A percentile compares a stretch with the other conserved stretches of the same genome.
Evolutionary conservation across 179 eudicot species (phyloP).

Genomic region (Gypsophila paniculata): DNA sequence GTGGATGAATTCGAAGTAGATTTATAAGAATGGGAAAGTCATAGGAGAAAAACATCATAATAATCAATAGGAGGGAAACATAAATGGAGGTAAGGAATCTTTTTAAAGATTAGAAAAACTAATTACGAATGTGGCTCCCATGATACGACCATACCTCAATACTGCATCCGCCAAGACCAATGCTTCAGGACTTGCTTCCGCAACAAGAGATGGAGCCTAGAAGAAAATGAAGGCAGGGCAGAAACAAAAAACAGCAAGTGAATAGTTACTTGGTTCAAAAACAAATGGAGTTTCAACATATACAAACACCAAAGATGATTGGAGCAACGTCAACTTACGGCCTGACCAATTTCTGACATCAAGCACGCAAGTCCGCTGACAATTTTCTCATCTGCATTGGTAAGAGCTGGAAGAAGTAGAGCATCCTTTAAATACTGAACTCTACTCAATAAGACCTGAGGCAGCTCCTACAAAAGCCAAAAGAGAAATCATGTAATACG

Average conservation of each 20-base stretch:
- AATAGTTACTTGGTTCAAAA: neutral
- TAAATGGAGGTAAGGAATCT: neutral
- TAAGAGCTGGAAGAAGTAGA: constrained; percentile 81
- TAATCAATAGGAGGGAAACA: neutral
- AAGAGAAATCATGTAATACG: constrained; percentile 6
- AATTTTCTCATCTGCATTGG: constrained; percentile 72
- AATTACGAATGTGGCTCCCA: neutral
- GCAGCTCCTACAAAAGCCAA: constrained; percentile 59
- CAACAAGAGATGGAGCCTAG: constrained; percentile 81
- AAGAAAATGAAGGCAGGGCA: constrained; percentile 10
- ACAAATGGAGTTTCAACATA: neutral
- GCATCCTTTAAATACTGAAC: constrained; percentile 76
- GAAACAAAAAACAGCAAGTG: neutral
- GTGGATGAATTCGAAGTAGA: neutral
- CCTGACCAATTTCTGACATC: constrained; percentile 99
- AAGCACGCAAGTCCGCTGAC: constrained; percentile 83
- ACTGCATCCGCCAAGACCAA: constrained; percentile 71
- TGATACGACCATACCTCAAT: constrained; percentile 52
- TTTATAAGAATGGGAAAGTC: neutral
- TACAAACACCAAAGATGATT: neutral
- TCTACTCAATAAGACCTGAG: constrained; percentile 71
- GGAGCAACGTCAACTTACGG: constrained; percentile 54
- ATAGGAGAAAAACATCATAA: neutral
- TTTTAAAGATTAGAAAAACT: neutral
- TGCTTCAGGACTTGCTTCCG: constrained; percentile 79